Percentiles rank a stretch among this genome's conserved stretches.
Evolutionary conservation across 805 yeast species (phyloP).

Genomic region (Saccharomycopsis olivae): DNA sequence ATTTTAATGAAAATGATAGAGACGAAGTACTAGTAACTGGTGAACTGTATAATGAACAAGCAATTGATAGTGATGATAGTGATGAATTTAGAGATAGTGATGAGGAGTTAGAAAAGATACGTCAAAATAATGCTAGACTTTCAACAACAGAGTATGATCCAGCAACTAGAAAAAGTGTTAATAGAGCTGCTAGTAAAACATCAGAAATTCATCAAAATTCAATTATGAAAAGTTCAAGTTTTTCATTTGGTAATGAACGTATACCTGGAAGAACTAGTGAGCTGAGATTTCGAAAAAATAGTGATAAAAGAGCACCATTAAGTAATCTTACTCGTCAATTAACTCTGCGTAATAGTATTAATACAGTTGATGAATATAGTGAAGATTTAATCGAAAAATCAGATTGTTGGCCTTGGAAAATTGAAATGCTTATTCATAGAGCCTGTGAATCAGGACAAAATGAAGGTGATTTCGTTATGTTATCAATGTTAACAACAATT

Average conservation of each 20-base stretch:
- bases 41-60: constrained; percentile 1
- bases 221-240: neutral
- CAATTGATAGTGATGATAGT: neutral
- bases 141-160: constrained; percentile 9
- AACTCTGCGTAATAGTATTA: too few species aligned
- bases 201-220: too few species aligned
- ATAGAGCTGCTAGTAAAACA: neutral
- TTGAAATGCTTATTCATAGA: constrained; percentile 37
- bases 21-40: neutral
- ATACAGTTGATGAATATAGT: too few species aligned
- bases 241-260: neutral
- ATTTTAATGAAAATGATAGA: neutral
- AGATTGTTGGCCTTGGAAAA: constrained; percentile 70
- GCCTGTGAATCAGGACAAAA: constrained; percentile 43
- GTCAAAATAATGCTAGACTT: constrained; percentile 2
- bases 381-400: too few species aligned
- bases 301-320: neutral
- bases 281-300: neutral
- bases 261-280: neutral
- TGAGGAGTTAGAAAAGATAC: constrained; percentile 4
- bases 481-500: constrained; percentile 45
- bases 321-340: neutral
- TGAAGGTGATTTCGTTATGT: constrained; percentile 57
- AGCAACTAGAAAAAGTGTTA: neutral
- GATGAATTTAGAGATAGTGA: constrained; percentile 5